Percentiles rank a stretch among this genome's conserved stretches.
Conservation (phyloP, 345 rosid genomes). For the Brassica nigra region DNA sequence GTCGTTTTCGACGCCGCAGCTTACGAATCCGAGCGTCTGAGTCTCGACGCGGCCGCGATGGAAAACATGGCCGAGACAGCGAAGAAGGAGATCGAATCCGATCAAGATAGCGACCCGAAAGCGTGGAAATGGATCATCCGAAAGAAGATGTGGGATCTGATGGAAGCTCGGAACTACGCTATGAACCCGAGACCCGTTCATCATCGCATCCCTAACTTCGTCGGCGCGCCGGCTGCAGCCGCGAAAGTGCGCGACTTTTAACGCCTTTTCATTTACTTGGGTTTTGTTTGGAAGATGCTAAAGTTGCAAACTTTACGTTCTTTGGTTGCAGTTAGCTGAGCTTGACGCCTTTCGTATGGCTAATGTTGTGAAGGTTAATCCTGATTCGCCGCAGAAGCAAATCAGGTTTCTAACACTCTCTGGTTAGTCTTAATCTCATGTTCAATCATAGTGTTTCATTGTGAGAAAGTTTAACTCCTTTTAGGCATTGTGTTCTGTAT, state of each 20-base stretch:
- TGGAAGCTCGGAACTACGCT: constrained; percentile 71
- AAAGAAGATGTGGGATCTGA: constrained; percentile 78
- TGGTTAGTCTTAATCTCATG: constrained; percentile 53
- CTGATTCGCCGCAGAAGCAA: constrained; percentile 95
- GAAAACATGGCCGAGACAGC: constrained; percentile 68
- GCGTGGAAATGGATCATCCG: constrained; percentile 94
- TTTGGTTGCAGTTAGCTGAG: constrained; percentile 57
- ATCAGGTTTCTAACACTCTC: constrained; percentile 81
- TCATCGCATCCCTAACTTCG: constrained; percentile 89
- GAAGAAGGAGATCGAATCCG: constrained; percentile 44
- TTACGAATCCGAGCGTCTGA: constrained; percentile 65
- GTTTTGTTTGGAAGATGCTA: constrained; percentile 6
- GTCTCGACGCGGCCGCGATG: constrained; percentile 70
- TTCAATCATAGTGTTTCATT: not conserved
- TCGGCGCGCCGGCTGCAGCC: constrained; percentile 82
- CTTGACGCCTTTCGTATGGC: constrained; percentile 62
- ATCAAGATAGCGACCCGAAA: constrained; percentile 52
- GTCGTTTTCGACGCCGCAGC: constrained; percentile 55
- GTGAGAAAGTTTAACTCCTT: not conserved
- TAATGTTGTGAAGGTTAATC: constrained; percentile 81
- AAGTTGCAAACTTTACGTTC: not conserved
- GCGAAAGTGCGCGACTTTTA: constrained; percentile 42
- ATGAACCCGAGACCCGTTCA: constrained; percentile 89
- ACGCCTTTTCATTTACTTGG: too few relatives aligned
- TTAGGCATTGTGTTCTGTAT: not conserved